A percentile compares a stretch with the other conserved stretches of the same genome.
Conservation (phyloP, 176 grass and related monocot species). For the Panicum miliaceum region DNA sequence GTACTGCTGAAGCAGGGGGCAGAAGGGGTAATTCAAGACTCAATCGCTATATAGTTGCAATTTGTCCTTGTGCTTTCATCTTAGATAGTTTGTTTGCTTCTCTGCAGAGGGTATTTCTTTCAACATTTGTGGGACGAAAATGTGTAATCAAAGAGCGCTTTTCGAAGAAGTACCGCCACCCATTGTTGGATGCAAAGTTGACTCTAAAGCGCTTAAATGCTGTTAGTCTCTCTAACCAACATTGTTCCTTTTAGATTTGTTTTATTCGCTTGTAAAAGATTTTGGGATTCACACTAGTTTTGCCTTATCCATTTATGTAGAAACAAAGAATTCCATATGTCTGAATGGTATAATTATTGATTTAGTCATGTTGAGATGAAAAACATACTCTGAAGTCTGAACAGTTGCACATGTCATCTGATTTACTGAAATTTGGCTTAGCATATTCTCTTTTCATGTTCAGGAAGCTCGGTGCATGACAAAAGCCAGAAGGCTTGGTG, state of each 20-base stretch:
- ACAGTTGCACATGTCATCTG: slow-evolving; percentile 16
- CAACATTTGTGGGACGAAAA: slow-evolving; percentile 66
- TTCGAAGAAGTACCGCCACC: slow-evolving; percentile 89
- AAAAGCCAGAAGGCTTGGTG: slow-evolving; percentile 92
- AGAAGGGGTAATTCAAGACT: slow-evolving; percentile 71
- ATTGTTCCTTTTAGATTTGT: not conserved
- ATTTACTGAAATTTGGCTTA: slow-evolving; percentile 26
- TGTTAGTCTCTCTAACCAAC: slow-evolving; percentile 49
- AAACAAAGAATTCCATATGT: slow-evolving; percentile 2
- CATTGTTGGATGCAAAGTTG: slow-evolving; percentile 79
- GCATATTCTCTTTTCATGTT: slow-evolving; percentile 14
- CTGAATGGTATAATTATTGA: slow-evolving; percentile 25
- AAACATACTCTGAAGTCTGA: not conserved
- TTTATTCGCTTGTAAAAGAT: not conserved
- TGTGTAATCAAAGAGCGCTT: slow-evolving; percentile 90
- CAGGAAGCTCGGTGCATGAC: slow-evolving; percentile 98
- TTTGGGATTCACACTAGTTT: not conserved
- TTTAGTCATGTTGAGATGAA: slow-evolving; percentile 30
- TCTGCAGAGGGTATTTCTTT: slow-evolving; percentile 79
- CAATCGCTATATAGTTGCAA: not conserved
- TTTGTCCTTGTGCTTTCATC: slow-evolving; percentile 31
- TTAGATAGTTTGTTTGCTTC: slow-evolving; percentile 45
- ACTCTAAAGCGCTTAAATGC: slow-evolving; percentile 85
- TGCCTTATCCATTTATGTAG: not conserved
- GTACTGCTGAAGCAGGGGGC: slow-evolving; percentile 88